phyloP scores from a whole-genome alignment of 768 basidiomycete genomes.

The Lanmaoa rubissima region DNA sequence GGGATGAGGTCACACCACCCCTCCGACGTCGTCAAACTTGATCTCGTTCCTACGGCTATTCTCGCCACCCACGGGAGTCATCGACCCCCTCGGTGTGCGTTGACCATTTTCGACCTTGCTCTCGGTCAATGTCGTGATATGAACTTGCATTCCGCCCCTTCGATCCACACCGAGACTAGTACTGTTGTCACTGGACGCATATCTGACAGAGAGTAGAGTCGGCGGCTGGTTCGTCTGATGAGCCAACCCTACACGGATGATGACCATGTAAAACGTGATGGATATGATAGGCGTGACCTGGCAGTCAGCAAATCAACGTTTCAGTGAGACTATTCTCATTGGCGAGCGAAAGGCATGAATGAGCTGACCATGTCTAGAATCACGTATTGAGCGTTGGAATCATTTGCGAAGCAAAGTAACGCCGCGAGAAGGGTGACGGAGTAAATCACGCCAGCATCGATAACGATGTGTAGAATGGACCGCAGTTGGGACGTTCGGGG shows the following conservation, averaged over 20 bases:
- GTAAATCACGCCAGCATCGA: slow-evolving; percentile 40
- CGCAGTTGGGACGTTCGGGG: slow-evolving; percentile 8
- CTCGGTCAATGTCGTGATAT: background rate
- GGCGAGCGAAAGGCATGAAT: background rate
- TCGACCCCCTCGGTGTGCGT: background rate
- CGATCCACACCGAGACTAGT: background rate
- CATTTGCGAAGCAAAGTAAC: slow-evolving; percentile 28
- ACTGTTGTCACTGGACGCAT: background rate
- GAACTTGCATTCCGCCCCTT: slow-evolving; percentile 4
- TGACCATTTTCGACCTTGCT: background rate
- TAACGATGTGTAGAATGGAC: slow-evolving; percentile 28
- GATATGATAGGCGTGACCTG: slow-evolving; percentile 40
- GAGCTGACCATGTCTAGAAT: slow-evolving; percentile 35
- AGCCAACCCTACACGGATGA: slow-evolving; percentile 35
- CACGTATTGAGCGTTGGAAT: slow-evolving; percentile 35
- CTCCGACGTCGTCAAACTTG: background rate
- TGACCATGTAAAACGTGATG: slow-evolving; percentile 44
- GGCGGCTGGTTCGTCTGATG: background rate
- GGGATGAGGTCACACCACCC: background rate
- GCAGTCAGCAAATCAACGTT: background rate
- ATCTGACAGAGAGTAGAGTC: background rate
- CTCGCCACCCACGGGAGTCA: background rate
- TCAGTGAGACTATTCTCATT: background rate
- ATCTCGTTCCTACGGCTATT: background rate
- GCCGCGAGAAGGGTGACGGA: slow-evolving; percentile 34